Evolutionary conservation across 2,329 filamentous ascomycete species (phyloP), one percentile per base, ranked within the genome.

Genomic region (Leptographium lundbergii): DNA sequence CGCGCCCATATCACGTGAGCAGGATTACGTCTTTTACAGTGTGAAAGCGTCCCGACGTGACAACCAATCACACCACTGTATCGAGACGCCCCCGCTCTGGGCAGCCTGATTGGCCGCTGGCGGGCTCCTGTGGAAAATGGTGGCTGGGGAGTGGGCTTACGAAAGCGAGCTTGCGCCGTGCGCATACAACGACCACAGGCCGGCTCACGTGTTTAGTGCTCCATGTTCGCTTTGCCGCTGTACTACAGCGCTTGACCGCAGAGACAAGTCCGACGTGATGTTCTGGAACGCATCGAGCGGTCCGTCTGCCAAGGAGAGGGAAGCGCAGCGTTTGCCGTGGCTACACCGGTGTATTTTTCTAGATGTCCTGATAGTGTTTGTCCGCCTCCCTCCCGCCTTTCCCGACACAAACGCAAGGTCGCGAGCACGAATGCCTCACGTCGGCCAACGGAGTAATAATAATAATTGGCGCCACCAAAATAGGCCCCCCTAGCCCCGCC

Each of bases 61-160:
- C n/a, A 50, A n/a, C 56, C 56, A 57, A 57, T 57, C 56, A 57
- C 56, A 51, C 56, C 56, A 57, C 56, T 32, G 56, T 32, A 39
- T 39, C n/a, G 45, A n/a, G 25, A 24, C 45, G 10, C 27, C 25
- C 42, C 56, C 45, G 27, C n/a, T 17, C 3, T 13, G 9, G n/a
- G 13, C 45, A 4, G 6, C 1, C 10, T 25, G 29, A 57, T 57
- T 57, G 56, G 56, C 56, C 13, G 7, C 6, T 5, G 7, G 2
- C 14, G 9, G 7, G 24, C 39, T 19, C 22, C 54, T 22, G 25
- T 17, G 54, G 13, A n/a, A 14, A 32, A 45, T 32, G 47, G 22
- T 50, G 47, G 47, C 24, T 50, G 47, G 47, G 47, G 22, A 48
- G 17, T 50, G 47, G 47, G 47, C 47, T 50, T 25, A 25, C 47